These are phyloP conservation scores for Peniophora sp. DNA, from an alignment of 1,284 basidiomycete species.

Conservation along the genomic window DNA sequence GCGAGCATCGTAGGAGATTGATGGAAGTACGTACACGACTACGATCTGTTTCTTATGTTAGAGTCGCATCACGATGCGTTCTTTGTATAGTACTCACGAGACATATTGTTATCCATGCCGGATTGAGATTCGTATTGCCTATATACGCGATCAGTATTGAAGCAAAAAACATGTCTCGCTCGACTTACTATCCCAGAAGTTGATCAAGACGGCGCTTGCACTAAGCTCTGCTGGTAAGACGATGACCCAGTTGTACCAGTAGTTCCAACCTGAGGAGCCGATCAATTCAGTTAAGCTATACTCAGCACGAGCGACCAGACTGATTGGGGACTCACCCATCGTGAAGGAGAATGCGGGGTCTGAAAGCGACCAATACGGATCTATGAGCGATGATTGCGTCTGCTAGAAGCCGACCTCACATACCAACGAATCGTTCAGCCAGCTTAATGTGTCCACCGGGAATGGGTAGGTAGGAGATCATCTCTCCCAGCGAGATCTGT, in stretches of 20 bases:
- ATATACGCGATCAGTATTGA: conserved; percentile 13
- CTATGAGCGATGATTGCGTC: too few relatives aligned
- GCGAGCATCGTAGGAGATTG: neutral
- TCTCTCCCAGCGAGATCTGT: conserved; percentile 29
- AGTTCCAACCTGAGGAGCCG: conserved; percentile 52
- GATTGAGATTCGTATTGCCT: conserved; percentile 42
- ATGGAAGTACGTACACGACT: conserved; percentile 32
- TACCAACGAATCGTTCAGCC: conserved; percentile 73
- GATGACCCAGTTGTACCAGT: conserved; percentile 70
- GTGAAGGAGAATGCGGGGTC: conserved; percentile 70
- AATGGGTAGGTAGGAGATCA: conserved; percentile 29
- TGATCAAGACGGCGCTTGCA: conserved; percentile 72
- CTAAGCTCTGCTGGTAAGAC: conserved; percentile 74
- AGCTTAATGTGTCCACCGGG: conserved; percentile 72
- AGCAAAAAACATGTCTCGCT: conserved; percentile 7
- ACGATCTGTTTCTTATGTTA: conserved; percentile 21
- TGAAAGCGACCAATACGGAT: too few relatives aligned
- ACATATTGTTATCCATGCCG: conserved; percentile 72
- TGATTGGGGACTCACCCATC: conserved; percentile 1
- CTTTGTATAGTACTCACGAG: conserved; percentile 32
- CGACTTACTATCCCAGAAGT: conserved; percentile 50
- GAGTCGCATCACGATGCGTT: too few relatives aligned
- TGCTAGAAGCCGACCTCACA: too few relatives aligned
- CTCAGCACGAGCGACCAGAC: neutral
- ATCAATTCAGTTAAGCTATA: conserved; percentile 14